Evolutionary conservation across 495 filamentous ascomycete genomes (phyloP), one percentile per base, ranked within the genome.

Genomic region (Amniculicola lignicola): DNA sequence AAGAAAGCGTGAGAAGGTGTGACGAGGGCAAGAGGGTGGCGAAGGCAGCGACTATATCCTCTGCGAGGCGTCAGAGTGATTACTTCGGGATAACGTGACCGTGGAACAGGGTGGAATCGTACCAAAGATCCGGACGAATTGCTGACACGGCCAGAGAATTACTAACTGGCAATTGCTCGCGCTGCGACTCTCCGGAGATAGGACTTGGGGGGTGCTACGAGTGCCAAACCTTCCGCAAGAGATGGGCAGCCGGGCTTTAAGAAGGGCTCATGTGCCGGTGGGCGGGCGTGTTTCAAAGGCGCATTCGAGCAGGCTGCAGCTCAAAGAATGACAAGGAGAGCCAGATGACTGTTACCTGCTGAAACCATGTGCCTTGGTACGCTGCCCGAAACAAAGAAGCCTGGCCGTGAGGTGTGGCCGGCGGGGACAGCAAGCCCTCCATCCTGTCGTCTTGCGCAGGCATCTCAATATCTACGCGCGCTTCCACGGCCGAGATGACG

Each of bases 211-310:
- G 33, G 59, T 52, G 37, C 24, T 51, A 52, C 46, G 24, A 39
- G 7, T 48, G 51, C 40, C 41, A 58, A 58, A 58, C 46, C 53
- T 44, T 23, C 48, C 47, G 25, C 41, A 54, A 19, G 41, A 38
- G 44, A 57, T 51, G 52, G 40, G 59, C 35, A 48, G 48, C 48
- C 49, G 43, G 15, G 54, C 54, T 49, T 63, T 63, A 59, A 36
- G 53, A 59, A 63, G 47, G 54, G 42, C 14, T 37, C 27, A 37
- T 23, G 56, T n/a, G 44, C 36, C 19, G 56, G 19, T 21, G 45
- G 51, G 52, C 48, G 53, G 59, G 47, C 27, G 60, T 59, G 60
- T 63, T 53, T 63, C 60, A 63, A 63, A 63, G 60, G 38, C n/a
- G 44, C 53, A 49, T 48, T 52, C 49, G 54, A 16, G 41, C 60